Evolutionary conservation across 2,329 filamentous ascomycete genomes (phyloP).

Genomic region (Penicillium decumbens): DNA sequence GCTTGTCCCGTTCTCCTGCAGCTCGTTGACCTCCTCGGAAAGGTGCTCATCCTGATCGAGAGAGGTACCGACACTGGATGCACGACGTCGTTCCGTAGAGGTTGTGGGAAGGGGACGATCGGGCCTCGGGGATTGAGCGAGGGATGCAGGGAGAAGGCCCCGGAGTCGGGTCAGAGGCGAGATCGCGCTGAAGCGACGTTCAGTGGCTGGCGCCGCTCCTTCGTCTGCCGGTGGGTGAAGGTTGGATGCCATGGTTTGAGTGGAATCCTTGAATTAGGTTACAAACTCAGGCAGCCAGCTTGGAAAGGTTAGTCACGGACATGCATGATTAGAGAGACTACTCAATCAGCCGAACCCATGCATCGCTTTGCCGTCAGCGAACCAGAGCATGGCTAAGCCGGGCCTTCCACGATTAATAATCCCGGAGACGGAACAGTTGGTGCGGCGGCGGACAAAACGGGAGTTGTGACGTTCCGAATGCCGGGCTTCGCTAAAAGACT

Average conservation of each 20-base stretch:
- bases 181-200: conserved; percentile 14
- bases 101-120: conserved; percentile 15
- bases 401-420: conserved; percentile 19
- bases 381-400: conserved; percentile 10
- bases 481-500: background rate
- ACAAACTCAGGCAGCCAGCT: background rate
- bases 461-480: conserved; percentile 1
- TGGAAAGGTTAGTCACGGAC: conserved; percentile 4
- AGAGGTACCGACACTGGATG: conserved; percentile 11
- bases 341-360: conserved; percentile 8
- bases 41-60: conserved; percentile 19
- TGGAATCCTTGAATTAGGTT: background rate
- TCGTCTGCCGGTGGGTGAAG: background rate
- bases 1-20: conserved; percentile 14
- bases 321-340: conserved; percentile 2
- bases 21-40: conserved; percentile 14
- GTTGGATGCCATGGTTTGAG: conserved; percentile 8
- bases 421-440: conserved; percentile 11
- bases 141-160: conserved; percentile 1
- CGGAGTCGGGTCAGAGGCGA: conserved; percentile 13
- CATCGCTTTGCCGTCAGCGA: conserved; percentile 2
- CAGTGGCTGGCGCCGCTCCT: conserved; percentile 3
- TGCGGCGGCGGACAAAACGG: conserved; percentile 4
- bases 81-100: conserved; percentile 14
- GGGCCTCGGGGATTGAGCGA: background rate